Evolutionary conservation across 208 protist species (phyloP).

Genomic region (Zelonia costaricensis): DNA sequence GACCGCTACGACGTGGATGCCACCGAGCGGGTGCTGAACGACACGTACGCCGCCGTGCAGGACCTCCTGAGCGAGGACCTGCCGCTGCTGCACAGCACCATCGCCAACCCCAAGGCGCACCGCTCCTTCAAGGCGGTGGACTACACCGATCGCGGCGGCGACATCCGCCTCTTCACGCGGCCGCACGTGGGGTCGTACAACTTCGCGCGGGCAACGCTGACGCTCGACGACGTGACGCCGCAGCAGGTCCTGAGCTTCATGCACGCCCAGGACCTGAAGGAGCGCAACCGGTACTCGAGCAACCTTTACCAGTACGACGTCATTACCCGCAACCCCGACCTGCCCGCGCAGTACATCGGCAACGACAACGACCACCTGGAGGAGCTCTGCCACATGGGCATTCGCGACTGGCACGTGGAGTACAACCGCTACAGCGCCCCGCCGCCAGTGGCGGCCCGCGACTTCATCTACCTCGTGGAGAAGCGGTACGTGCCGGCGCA

Average conservation of each 20-base stretch:
- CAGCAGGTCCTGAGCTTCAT: conserved; percentile 63
- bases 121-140: conserved; percentile 55
- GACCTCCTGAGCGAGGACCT: conserved; percentile 67
- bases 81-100: conserved; percentile 40
- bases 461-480: conserved; percentile 77
- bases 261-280: conserved; percentile 54
- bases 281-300: conserved; percentile 62
- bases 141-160: conserved; percentile 71
- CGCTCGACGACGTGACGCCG: conserved; percentile 47
- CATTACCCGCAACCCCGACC: conserved; percentile 44
- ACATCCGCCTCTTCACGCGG: conserved; percentile 72
- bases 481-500: conserved; percentile 73
- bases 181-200: conserved; percentile 80
- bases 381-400: conserved; percentile 33
- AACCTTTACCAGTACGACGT: conserved; percentile 63
- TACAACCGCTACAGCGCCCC: conserved; percentile 71
- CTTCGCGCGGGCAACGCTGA: conserved; percentile 76
- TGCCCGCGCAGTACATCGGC: conserved; percentile 38
- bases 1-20: conserved; percentile 38
- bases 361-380: conserved; percentile 52
- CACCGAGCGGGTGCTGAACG: conserved; percentile 57
- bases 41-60: conserved; percentile 45
- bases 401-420: conserved; percentile 71
- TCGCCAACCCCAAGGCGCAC: conserved; percentile 27
- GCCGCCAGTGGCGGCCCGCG: conserved; percentile 63